A percentile compares a stretch with the other conserved stretches of the same genome.
These are phyloP conservation scores for Alternaria triticimaculans DNA, from an alignment of 2,329 filamentous ascomycete genomes.

Conservation along the genomic window DNA sequence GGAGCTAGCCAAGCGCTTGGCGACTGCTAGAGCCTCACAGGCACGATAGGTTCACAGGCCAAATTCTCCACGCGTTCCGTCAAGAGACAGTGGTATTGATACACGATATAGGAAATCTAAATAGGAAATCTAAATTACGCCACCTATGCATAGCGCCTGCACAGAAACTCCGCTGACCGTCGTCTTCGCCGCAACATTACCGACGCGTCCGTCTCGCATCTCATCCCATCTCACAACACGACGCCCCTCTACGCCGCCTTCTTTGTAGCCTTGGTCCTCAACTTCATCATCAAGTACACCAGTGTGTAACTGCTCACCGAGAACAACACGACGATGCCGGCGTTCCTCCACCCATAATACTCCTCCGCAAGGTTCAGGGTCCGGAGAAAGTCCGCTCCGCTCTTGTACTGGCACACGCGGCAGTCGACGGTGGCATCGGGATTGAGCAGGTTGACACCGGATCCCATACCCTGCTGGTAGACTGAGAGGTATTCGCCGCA, in stretches of 20 bases:
- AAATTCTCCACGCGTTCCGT: background rate
- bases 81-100: background rate
- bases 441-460: slow-evolving; percentile 60
- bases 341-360: slow-evolving; percentile 71
- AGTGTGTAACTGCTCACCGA: slow-evolving; percentile 60
- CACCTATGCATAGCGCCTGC: background rate
- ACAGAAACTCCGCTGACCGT: background rate
- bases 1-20: background rate
- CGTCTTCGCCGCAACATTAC: background rate
- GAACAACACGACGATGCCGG: slow-evolving; percentile 64
- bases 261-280: slow-evolving; percentile 45
- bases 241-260: background rate
- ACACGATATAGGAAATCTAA: background rate
- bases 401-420: slow-evolving; percentile 65
- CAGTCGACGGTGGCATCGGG: slow-evolving; percentile 64
- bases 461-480: slow-evolving; percentile 60
- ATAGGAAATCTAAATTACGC: background rate
- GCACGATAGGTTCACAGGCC: background rate
- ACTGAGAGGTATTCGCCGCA: slow-evolving; percentile 64
- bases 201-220: background rate
- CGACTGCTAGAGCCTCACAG: background rate
- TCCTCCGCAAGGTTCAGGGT: slow-evolving; percentile 67
- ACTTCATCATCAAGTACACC: slow-evolving; percentile 53
- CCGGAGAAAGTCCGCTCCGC: slow-evolving; percentile 64
- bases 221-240: background rate